phyloP scores from a whole-genome alignment of 1,139 yeast species.

The Nakaseomyces glabratus region DNA sequence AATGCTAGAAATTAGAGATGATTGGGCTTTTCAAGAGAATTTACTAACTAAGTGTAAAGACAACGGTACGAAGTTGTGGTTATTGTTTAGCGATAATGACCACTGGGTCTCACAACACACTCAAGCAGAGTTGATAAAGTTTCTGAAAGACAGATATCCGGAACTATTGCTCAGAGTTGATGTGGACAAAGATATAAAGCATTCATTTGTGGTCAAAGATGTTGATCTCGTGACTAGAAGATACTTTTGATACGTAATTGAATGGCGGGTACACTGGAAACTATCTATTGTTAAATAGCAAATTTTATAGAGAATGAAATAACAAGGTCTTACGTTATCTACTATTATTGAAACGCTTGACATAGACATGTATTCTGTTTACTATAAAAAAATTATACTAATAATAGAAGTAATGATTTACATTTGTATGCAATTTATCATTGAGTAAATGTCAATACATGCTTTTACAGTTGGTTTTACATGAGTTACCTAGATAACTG shows the following conservation, averaged over 20 bases:
- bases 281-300: no score
- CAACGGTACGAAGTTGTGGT: slow-evolving; percentile 38
- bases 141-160: slow-evolving; percentile 29
- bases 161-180: slow-evolving; percentile 11
- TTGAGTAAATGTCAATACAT: no score
- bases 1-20: slow-evolving; percentile 38
- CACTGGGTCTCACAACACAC: slow-evolving; percentile 52
- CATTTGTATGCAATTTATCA: no score
- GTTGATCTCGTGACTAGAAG: slow-evolving; percentile 15
- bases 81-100: slow-evolving; percentile 46
- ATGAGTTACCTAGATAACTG: no score
- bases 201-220: slow-evolving; percentile 19
- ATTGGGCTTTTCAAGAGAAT: slow-evolving; percentile 30
- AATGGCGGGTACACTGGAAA: no score
- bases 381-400: no score
- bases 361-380: no score
- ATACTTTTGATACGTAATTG: slow-evolving; percentile 15
- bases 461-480: no score
- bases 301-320: no score
- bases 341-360: no score
- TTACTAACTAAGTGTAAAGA: slow-evolving; percentile 40
- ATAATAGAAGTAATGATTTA: no score
- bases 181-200: slow-evolving; percentile 15
- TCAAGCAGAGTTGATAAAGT: slow-evolving; percentile 36
- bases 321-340: no score